Base-by-base conservation (phyloP, 768 basidiomycete species). In the Paxillus rubicundulus region DNA sequence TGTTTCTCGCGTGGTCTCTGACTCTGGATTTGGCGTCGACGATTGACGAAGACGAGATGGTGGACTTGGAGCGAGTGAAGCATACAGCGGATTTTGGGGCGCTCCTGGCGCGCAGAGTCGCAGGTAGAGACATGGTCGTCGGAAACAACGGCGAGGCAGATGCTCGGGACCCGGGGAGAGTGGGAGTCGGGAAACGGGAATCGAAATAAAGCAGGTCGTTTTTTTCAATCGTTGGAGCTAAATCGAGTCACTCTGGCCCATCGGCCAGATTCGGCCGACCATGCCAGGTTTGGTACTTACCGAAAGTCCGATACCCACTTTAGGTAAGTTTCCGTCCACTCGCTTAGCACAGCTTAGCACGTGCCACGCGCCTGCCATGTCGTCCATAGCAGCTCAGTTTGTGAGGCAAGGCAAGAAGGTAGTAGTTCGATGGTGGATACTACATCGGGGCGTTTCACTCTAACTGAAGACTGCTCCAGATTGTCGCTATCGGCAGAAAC, bases 401-500 rank as follows among this genome's bases (percentile, higher is more conserved):
- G 68, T 72, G 46, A 69, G 67, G 50, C 70, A 72, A 9, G 80
- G 79, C 30, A 80, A 74, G 58, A 81, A 81, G 73, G 79, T 74
- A 50, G 17, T 50, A 50, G 17, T 50, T 1, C 21, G 14, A 28
- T 9, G 14, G 33, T 20, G 9, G 49, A 8, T 41, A 28, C 24
- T 41, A 28, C 24, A 17, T 40, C 24, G 24, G 24, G 24, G 39
- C 34, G 14, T 6, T 36, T 18, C 47, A 33, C 21, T n/a, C n/a
- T 21, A 10, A 47, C 42, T 24, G 13, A 37, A 33, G 14, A 1
- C 34, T 10, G 30, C 37, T 27, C 32, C 49, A 93, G 89, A 95
- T 98, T 61, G 87, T 98, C 33, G 95, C 93, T 33, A 98, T 98
- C 53, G 96, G 96, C 32, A 83, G 96, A 53, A 98, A 97, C 75